These are phyloP conservation scores for Immersiporthe knoxdaviesiana DNA, from an alignment of 2,329 filamentous ascomycete genomes.

Conservation along the genomic window DNA sequence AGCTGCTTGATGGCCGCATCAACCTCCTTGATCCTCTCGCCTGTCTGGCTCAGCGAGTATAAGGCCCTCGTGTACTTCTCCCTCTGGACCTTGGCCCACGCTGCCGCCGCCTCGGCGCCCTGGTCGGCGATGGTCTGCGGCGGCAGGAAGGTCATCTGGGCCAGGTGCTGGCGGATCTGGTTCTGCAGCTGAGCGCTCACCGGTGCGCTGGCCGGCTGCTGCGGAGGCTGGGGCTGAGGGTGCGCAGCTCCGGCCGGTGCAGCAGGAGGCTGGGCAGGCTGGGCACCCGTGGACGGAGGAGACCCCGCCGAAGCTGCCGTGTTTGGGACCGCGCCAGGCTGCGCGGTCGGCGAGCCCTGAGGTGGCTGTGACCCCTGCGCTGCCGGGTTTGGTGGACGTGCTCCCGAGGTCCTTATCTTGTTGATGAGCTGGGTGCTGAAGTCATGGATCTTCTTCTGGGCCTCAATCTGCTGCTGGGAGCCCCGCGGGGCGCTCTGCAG, in stretches of 20 bases:
- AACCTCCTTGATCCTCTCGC: constrained; percentile 45
- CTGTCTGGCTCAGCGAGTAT: constrained; percentile 52
- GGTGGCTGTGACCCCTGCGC: not conserved
- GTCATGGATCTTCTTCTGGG: constrained; percentile 61
- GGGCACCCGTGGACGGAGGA: constrained; percentile 25
- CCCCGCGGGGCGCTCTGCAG: constrained; percentile 53
- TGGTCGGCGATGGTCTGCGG: constrained; percentile 49
- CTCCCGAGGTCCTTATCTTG: constrained; percentile 50
- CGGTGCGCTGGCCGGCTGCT: constrained; percentile 19
- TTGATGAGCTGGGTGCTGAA: constrained; percentile 61
- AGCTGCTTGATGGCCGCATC: constrained; percentile 49
- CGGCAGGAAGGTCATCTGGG: constrained; percentile 50
- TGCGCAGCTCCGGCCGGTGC: constrained; percentile 19
- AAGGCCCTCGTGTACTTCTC: constrained; percentile 52
- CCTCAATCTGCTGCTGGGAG: constrained; percentile 52
- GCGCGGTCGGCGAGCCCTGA: constrained; percentile 20
- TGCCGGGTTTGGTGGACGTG: constrained; percentile 2
- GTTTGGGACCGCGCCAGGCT: constrained; percentile 20
- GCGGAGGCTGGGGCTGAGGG: constrained; percentile 34
- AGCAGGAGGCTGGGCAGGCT: constrained; percentile 17
- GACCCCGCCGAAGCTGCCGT: constrained; percentile 15
- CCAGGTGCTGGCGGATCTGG: constrained; percentile 52
- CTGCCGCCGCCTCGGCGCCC: constrained; percentile 46
- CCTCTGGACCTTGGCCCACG: constrained; percentile 54
- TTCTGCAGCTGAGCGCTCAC: constrained; percentile 23